Evolutionary conservation across 2,329 filamentous ascomycete genomes (phyloP).

Genomic region (Botryosphaeria dothidea): DNA sequence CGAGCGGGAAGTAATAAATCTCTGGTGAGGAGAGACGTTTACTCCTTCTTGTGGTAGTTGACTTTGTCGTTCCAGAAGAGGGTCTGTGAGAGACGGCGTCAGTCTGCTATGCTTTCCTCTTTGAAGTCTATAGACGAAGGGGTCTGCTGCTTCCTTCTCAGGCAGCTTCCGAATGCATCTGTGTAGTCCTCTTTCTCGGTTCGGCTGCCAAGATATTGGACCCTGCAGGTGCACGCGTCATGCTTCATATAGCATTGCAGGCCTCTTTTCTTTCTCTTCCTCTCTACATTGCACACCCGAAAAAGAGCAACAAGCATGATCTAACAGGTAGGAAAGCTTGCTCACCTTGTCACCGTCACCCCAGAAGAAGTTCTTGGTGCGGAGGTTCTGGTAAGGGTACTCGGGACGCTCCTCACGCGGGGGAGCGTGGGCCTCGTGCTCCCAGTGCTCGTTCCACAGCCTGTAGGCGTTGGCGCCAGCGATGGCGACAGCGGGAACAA

Average conservation of each 20-base stretch:
- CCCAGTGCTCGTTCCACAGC: conserved; percentile 96
- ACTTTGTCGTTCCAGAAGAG: conserved; percentile 84
- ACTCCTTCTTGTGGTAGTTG: conserved; percentile 97
- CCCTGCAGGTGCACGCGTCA: not conserved
- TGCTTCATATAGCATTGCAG: not conserved
- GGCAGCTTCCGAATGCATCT: not conserved
- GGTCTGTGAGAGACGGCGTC: conserved; percentile 36
- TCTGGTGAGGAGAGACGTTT: conserved; percentile 14
- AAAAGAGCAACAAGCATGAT: not conserved
- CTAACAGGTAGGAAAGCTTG: not conserved
- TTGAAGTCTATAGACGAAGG: not conserved
- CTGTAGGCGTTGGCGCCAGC: conserved; percentile 81
- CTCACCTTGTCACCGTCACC: conserved; percentile 92
- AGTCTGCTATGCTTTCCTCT: not conserved
- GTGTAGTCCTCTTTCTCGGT: not conserved
- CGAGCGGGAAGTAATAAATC: not conserved
- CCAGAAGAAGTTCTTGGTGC: conserved; percentile 93
- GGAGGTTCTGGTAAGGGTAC: conserved; percentile 98
- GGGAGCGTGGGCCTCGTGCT: conserved; percentile 84
- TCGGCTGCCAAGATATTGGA: not conserved
- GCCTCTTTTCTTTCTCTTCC: not conserved
- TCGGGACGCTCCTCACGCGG: conserved; percentile 88
- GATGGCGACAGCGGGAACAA: conserved; percentile 71
- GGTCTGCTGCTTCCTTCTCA: not conserved
- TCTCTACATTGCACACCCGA: not conserved